Percentiles rank a stretch among this genome's conserved stretches.
These are phyloP conservation scores for Mycosphaerelloides madeirae DNA, from an alignment of 2,329 filamentous ascomycete genomes.

Conservation along the genomic window DNA sequence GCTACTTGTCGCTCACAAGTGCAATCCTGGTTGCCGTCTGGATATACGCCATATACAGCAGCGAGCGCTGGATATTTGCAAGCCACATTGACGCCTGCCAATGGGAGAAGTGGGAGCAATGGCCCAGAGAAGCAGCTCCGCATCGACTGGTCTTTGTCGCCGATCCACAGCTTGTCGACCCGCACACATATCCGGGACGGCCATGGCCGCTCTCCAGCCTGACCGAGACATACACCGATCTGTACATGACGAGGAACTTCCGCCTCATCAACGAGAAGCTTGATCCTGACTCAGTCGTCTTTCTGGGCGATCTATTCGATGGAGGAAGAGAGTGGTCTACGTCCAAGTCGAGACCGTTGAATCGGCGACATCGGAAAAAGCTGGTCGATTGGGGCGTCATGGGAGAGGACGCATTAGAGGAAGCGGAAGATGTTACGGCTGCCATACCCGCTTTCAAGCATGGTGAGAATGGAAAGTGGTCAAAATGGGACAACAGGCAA, in stretches of 20 bases:
- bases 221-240: conserved; percentile 73
- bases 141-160: conserved; percentile 82
- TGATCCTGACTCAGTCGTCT: conserved; percentile 81
- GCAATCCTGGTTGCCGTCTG: conserved; percentile 50
- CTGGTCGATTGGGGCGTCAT: conserved; percentile 19
- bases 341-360: conserved; percentile 34
- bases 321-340: conserved; percentile 94
- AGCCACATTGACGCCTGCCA: conserved; percentile 65
- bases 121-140: conserved; percentile 73
- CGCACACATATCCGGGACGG: conserved; percentile 87
- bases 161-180: conserved; percentile 87
- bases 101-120: conserved; percentile 88
- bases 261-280: conserved; percentile 69
- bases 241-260: conserved; percentile 82
- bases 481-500: conserved; percentile 71
- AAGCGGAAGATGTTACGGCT: conserved; percentile 18
- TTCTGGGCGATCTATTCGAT: conserved; percentile 92
- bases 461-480: conserved; percentile 44
- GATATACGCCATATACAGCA: conserved; percentile 74
- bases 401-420: conserved; percentile 16
- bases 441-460: conserved; percentile 27
- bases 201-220: conserved; percentile 65
- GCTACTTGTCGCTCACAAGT: conserved; percentile 20
- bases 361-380: conserved; percentile 16
- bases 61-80: conserved; percentile 74